phyloP scores from a whole-genome alignment of 2,329 filamentous ascomycete genomes.

The Orbilia ellipsospora region DNA sequence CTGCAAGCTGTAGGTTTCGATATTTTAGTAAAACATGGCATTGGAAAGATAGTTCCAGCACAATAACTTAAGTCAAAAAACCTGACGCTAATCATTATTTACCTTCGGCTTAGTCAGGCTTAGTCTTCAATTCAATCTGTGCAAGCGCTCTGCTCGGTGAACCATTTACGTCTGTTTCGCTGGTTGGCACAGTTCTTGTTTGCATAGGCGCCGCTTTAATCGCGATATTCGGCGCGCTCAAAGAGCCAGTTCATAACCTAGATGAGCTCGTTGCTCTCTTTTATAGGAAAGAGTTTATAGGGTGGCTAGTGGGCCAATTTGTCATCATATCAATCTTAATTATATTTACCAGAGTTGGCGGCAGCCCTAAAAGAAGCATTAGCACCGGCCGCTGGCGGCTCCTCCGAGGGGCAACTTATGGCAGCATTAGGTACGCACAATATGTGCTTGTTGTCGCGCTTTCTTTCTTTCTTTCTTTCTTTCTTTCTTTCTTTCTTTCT shows the following conservation, averaged over 20 bases:
- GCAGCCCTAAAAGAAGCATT: slow-evolving; percentile 56
- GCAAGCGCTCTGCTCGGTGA: slow-evolving; percentile 91
- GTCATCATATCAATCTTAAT: slow-evolving; percentile 75
- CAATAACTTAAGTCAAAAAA: background rate
- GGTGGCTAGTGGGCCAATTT: slow-evolving; percentile 87
- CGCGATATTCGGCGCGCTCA: slow-evolving; percentile 91
- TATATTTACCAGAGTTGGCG: slow-evolving; percentile 49
- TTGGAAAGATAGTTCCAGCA: no score
- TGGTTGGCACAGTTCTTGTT: slow-evolving; percentile 88
- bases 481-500: no score
- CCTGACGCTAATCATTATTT: slow-evolving; percentile 1
- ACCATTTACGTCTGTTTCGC: slow-evolving; percentile 93
- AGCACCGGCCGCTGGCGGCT: slow-evolving; percentile 69
- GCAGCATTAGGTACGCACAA: slow-evolving; percentile 72
- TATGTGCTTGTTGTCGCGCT: background rate
- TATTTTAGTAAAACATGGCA: no score
- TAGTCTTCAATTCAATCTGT: slow-evolving; percentile 99
- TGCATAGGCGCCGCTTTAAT: slow-evolving; percentile 90
- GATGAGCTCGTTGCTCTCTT: slow-evolving; percentile 82
- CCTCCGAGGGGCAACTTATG: slow-evolving; percentile 84
- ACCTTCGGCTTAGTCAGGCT: slow-evolving; percentile 71
- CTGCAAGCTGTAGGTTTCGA: slow-evolving; percentile 75
- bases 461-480: no score
- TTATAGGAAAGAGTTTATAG: slow-evolving; percentile 77
- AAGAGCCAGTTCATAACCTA: slow-evolving; percentile 88